Conservation (phyloP, 257 asterid species). For the Ophiorrhiza pumila region DNA sequence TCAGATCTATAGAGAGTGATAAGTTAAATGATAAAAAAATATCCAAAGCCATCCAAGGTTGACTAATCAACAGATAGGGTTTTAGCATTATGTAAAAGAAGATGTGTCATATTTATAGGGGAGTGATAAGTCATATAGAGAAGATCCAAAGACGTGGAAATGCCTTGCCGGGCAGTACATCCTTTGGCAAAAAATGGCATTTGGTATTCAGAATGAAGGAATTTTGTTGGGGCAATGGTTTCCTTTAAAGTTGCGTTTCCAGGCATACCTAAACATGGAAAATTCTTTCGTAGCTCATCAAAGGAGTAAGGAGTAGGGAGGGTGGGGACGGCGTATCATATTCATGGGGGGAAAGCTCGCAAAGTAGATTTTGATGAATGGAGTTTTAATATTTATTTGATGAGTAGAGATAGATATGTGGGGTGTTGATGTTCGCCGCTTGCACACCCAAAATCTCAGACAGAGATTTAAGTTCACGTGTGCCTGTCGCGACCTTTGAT, state of each 20-base stretch:
- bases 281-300: not conserved
- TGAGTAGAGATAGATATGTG: not conserved
- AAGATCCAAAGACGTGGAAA: too few relatives aligned
- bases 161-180: too few relatives aligned
- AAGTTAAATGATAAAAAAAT: too few relatives aligned
- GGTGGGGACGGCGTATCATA: constrained; percentile 6
- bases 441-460: constrained; percentile 12
- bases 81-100: too few relatives aligned
- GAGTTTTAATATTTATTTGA: not conserved
- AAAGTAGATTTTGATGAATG: not conserved
- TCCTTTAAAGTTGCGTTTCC: not conserved
- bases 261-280: not conserved
- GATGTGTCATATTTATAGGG: too few relatives aligned
- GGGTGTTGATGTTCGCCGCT: constrained; percentile 32
- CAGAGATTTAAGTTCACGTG: constrained; percentile 21
- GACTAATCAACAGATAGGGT: too few relatives aligned
- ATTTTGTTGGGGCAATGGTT: too few relatives aligned
- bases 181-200: too few relatives aligned
- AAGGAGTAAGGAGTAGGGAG: not conserved
- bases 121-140: too few relatives aligned
- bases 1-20: too few relatives aligned
- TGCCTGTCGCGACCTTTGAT: not conserved
- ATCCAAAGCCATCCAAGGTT: too few relatives aligned
- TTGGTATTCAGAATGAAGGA: too few relatives aligned
- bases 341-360: not conserved